A percentile compares a stretch with the other conserved stretches of the same genome.
Evolutionary conservation across 116 monocot genomes (phyloP).

Genomic region (Posidonia oceanica): DNA sequence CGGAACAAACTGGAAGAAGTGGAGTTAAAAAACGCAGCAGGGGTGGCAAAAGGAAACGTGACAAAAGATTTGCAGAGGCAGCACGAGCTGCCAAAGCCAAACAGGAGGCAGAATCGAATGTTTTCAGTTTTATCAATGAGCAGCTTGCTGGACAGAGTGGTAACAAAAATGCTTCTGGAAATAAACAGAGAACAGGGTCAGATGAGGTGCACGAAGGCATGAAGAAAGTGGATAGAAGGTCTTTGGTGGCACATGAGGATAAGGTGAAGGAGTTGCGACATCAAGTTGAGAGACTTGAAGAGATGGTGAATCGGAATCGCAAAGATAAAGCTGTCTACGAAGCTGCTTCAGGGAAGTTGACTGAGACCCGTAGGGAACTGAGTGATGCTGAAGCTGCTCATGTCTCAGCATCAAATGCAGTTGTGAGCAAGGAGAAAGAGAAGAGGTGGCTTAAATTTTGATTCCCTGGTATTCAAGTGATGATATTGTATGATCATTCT

Average conservation of each 20-base stretch:
- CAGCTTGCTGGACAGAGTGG: slow-evolving; percentile 48
- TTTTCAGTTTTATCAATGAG: slow-evolving; percentile 86
- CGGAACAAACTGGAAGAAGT: slow-evolving; percentile 9
- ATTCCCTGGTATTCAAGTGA: not conserved
- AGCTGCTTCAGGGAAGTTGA: slow-evolving; percentile 56
- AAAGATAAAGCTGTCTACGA: slow-evolving; percentile 74
- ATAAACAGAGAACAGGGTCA: slow-evolving; percentile 16
- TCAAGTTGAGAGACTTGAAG: slow-evolving; percentile 57
- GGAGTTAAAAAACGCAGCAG: slow-evolving; percentile 52
- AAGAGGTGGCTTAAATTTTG: slow-evolving; percentile 94
- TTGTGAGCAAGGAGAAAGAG: slow-evolving; percentile 80
- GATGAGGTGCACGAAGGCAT: slow-evolving; percentile 6
- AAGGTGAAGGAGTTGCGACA: slow-evolving; percentile 66
- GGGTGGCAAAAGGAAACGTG: slow-evolving; percentile 73
- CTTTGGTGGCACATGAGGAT: slow-evolving; percentile 65
- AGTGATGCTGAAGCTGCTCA: slow-evolving; percentile 58
- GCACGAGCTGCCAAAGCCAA: slow-evolving; percentile 46
- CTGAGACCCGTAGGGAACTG: slow-evolving; percentile 45
- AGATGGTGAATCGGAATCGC: slow-evolving; percentile 70
- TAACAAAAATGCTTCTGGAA: slow-evolving; percentile 5
- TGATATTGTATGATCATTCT: no score
- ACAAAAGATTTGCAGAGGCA: slow-evolving; percentile 54
- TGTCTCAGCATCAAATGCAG: slow-evolving; percentile 52
- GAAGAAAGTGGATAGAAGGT: slow-evolving; percentile 48
- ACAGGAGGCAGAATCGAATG: slow-evolving; percentile 36